Base-by-base conservation (phyloP, 129 eudicot genomes). In the Oenanthe sinensis region DNA sequence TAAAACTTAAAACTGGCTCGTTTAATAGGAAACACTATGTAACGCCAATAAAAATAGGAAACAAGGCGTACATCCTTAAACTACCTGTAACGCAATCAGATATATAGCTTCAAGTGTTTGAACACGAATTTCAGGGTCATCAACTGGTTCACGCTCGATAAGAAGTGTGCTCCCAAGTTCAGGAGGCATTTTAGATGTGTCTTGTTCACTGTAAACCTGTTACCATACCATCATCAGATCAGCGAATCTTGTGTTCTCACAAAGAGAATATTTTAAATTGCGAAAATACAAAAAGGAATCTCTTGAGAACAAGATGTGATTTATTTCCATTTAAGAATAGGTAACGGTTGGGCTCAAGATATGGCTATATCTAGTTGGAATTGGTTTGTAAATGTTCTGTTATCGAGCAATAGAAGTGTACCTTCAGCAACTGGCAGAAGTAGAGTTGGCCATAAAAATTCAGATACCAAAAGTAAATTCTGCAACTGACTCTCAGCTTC, bases 391-490 rank as follows among this genome's bases (percentile, higher is more conserved):
- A 26, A 28, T 65, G 71, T 65, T 70, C n/a, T 39, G n/a, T 70
- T 17, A 70, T 24, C 75, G 0, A 70, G 46, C 47, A 70, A 36
- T 70, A 14, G 77, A 74, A 20, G 24, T 74, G 50, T 74, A 95
- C 99, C 95, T 92, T 92, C 97, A 79, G 99, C 97, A 82, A 90
- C 99, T 0, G 97, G 99, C 78, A 96, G 89, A 78, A 96, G 91
- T 58, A 96, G 82, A 79, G 99, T 94, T 16, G 99, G 99, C 99
- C 99, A 96, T 37, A 96, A 91, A 76, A 96, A 96, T 85, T 96
- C 99, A 5, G 99, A 86, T 74, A 88, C 82, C 77, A 92, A 80
- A 81, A 96, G 99, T 78, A 96, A 81, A 83, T 92, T 96, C 40
- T 91, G 96, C 78, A 96, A 88, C 82, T 91, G 97, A 76, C 69